Evolutionary conservation across 495 filamentous ascomycete genomes (phyloP), one percentile per base, ranked within the genome.

Genomic region (Aspergillus baeticus): DNA sequence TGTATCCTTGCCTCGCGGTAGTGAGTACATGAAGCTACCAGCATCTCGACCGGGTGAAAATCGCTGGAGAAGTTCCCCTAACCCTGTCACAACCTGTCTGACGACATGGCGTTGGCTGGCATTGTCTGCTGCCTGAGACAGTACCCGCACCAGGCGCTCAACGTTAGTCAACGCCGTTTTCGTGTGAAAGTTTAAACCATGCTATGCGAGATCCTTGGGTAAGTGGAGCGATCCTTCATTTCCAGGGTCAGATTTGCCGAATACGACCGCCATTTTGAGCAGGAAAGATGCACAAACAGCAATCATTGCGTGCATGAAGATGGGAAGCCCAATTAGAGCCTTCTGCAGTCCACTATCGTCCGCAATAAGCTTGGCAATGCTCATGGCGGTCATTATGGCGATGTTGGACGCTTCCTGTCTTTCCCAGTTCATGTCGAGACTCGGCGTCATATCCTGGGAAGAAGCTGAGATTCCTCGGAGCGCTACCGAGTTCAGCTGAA

Each of bases 291-390:
- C 74, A 15, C 66, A 66, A 45, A 69, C 77, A 0, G 72, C 63
- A 13, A 77, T 70, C 75, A 77, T 79, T 14, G 76, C 75, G 43
- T 76, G 71, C 2, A 70, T 57, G 41, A 71, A 78, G 13, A 76
- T 62, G 10, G 75, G 75, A 7, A 77, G 68, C 17, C 72, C 71
- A 22, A 69, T 59, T 10, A 77, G 56, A 7, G 70, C 69, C 41
- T 61, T 48, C 7, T 70, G 67, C 22, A 77, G 66, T 14, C 73
- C 70, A 1, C 58, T 54, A 22, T 72, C 73, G 13, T 70, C 64
- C 8, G 74, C 54, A 18, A 75, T 64, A 0, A 74, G 44, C 1
- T 61, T 61, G 17, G 77, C 61, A 8, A 69, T 73, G 10, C 60
- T 55, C 18, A 65, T 68, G 5, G 75, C 75, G n/a, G 63, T 65